These are phyloP conservation scores for Butyriboletus loyo DNA, from an alignment of 768 basidiomycete species.

Conservation along the genomic window DNA sequence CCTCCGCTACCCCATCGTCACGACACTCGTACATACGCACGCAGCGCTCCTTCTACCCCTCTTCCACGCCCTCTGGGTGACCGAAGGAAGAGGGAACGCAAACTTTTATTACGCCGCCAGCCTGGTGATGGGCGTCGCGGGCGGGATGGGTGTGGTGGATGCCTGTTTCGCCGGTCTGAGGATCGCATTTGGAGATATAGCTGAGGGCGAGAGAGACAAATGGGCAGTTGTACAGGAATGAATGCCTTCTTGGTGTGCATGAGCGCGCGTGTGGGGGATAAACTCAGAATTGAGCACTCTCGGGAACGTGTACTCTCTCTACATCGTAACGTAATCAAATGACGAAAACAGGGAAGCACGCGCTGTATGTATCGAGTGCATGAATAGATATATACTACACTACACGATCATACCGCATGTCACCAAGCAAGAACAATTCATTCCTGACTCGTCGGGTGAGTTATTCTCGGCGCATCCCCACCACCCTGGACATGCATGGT, in stretches of 20 bases:
- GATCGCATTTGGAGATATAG: slow-evolving; percentile 58
- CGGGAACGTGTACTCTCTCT: background rate
- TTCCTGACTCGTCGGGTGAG: background rate
- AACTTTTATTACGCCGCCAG: slow-evolving; percentile 98
- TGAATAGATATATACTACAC: background rate
- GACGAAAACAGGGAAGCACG: background rate
- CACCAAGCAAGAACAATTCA: background rate
- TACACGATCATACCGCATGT: background rate
- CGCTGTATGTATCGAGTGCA: background rate
- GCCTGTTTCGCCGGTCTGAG: slow-evolving; percentile 80
- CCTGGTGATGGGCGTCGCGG: slow-evolving; percentile 86
- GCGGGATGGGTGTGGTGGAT: slow-evolving; percentile 82
- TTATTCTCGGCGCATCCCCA: background rate
- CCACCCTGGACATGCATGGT: background rate
- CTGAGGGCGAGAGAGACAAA: slow-evolving; percentile 36
- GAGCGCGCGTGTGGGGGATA: too few relatives aligned
- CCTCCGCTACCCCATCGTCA: slow-evolving; percentile 81
- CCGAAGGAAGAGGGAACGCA: slow-evolving; percentile 90
- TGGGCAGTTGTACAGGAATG: slow-evolving; percentile 31
- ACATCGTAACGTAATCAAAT: too few relatives aligned
- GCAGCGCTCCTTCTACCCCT: slow-evolving; percentile 83
- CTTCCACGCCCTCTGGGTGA: slow-evolving; percentile 90
- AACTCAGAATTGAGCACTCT: too few relatives aligned
- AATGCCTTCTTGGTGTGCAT: background rate
- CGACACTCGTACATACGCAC: slow-evolving; percentile 77